Evolutionary conservation across 208 protist species (phyloP).

Genomic region (Acanthamoeba rhysodes): DNA sequence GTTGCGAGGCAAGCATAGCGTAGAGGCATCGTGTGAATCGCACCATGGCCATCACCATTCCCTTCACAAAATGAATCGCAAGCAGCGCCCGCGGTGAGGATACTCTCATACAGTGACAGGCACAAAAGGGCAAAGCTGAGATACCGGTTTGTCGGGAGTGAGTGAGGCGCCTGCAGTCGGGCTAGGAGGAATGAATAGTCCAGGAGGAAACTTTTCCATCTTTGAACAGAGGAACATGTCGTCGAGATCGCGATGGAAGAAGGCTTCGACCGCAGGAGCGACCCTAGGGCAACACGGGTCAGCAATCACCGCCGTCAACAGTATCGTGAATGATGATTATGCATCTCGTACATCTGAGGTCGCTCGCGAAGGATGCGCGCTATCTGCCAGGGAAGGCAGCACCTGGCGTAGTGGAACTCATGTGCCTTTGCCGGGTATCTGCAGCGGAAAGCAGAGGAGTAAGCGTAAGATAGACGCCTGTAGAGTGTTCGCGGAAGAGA

Average conservation of each 20-base stretch:
- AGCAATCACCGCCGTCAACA: neutral
- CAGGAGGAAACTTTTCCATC: constrained; percentile 63
- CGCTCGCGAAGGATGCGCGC: constrained; percentile 37
- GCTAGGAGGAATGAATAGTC: neutral
- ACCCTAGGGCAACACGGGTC: neutral
- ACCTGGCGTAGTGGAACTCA: constrained; percentile 55
- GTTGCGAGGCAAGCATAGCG: constrained; percentile 9
- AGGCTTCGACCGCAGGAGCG: constrained; percentile 43
- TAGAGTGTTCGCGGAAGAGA: too few species aligned
- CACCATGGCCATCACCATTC: constrained; percentile 66
- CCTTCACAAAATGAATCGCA: neutral
- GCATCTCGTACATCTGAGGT: constrained; percentile 50
- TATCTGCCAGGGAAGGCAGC: constrained; percentile 48
- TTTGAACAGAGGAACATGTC: constrained; percentile 64
- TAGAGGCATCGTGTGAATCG: constrained; percentile 43
- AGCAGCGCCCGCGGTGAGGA: neutral
- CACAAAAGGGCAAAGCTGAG: neutral
- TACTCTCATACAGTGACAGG: neutral
- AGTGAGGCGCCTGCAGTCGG: neutral
- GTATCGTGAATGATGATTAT: neutral
- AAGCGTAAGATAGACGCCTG: neutral
- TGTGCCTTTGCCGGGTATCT: constrained; percentile 74
- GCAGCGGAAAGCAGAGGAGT: neutral
- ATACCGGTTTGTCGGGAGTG: neutral
- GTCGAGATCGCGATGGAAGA: constrained; percentile 57